A percentile compares a stretch with the other conserved stretches of the same genome.
These are phyloP conservation scores for Seiridium unicorne DNA, from an alignment of 2,329 filamentous ascomycete genomes.

Conservation along the genomic window DNA sequence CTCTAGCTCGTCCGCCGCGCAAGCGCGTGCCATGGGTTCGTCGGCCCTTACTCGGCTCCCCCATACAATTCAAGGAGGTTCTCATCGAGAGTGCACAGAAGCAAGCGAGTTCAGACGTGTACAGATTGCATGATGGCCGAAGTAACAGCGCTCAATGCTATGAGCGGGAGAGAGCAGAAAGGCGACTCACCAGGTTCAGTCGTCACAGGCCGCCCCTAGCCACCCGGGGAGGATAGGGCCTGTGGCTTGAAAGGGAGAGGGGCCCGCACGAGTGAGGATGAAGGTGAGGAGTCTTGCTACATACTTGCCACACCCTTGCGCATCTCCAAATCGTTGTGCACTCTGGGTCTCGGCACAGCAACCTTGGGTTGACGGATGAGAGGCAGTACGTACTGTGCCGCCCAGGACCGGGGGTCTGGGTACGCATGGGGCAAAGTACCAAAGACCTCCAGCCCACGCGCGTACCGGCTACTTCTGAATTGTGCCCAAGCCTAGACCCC, in stretches of 20 bases:
- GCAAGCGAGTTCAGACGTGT: neutral
- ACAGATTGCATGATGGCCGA: no score
- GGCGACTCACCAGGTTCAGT: no score
- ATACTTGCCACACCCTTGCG: neutral
- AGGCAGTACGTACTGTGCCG: neutral
- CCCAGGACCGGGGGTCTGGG: neutral
- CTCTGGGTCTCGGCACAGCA: conserved; percentile 3
- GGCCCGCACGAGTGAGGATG: neutral
- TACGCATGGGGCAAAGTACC: neutral
- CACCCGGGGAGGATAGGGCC: no score
- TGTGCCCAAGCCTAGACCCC: neutral
- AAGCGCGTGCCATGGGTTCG: conserved; percentile 3
- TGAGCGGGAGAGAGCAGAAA: no score
- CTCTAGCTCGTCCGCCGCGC: neutral
- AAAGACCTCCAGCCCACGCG: neutral
- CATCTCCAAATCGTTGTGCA: neutral
- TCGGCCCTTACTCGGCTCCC: conserved; percentile 3
- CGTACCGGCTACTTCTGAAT: neutral
- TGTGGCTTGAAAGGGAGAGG: no score
- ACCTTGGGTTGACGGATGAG: neutral
- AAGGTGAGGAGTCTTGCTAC: neutral
- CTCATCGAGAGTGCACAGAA: neutral
- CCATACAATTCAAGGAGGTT: neutral
- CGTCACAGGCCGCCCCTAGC: no score
- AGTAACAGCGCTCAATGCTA: no score